Percentiles rank a stretch among this genome's conserved stretches.
Evolutionary conservation across 225 moss, liverwort and hornwort genomes (phyloP).

Genomic region (Pleurozium schreberi): DNA sequence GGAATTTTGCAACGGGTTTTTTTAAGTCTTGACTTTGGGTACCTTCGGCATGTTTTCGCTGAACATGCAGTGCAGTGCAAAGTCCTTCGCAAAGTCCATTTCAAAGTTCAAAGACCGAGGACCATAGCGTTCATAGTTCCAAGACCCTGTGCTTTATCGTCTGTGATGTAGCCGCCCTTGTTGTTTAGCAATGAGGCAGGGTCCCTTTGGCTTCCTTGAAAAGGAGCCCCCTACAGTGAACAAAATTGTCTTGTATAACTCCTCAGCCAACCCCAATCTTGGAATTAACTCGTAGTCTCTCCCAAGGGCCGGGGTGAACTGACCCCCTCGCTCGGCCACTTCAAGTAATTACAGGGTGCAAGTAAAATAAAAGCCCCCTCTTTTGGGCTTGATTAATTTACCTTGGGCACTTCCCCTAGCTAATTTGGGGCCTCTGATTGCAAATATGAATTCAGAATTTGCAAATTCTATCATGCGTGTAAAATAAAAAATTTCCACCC

Average conservation of each 20-base stretch:
- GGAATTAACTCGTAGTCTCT: rapidly evolving
- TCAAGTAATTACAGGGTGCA: no score
- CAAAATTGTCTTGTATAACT: no score
- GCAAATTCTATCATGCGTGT: no score
- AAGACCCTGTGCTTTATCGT: neutral
- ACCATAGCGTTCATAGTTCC: neutral
- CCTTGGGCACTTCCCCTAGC: no score
- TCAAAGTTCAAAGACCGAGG: neutral
- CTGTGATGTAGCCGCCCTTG: neutral
- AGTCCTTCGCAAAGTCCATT: neutral
- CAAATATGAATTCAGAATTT: no score
- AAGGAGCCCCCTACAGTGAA: rapidly evolving
- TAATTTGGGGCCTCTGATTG: no score
- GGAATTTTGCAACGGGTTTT: neutral
- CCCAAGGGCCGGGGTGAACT: no score
- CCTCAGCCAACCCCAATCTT: neutral
- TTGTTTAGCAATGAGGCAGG: no score
- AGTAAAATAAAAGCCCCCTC: no score
- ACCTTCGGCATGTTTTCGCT: neutral
- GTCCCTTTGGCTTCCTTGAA: neutral
- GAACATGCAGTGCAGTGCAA: neutral
- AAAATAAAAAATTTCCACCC: no score
- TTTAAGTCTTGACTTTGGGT: neutral
- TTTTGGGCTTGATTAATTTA: no score
- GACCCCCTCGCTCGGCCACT: no score